These are phyloP conservation scores for Coemansia sp. DNA, from an alignment of 192 early-diverging fungal genomes.

Conservation along the genomic window DNA sequence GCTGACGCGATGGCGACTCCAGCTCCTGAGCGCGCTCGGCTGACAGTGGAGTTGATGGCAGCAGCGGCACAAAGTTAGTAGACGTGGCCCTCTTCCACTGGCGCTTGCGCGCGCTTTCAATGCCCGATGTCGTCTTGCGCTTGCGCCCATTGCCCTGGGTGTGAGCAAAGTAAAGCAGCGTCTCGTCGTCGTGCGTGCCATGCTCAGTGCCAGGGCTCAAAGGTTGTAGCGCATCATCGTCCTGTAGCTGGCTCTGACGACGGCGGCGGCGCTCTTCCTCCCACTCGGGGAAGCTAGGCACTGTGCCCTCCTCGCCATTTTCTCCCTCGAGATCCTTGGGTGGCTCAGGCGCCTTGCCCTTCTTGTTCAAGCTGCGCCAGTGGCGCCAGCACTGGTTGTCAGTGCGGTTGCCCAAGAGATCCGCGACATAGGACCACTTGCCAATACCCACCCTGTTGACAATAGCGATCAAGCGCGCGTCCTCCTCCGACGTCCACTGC, in stretches of 20 bases:
- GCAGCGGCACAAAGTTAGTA: conserved; percentile 47
- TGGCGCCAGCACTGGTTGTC: conserved; percentile 59
- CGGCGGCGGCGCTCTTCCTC: conserved; percentile 41
- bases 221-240: background rate
- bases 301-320: conserved; percentile 48
- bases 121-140: conserved; percentile 52
- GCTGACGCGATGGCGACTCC: conserved; percentile 11
- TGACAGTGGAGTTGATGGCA: conserved; percentile 19
- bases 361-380: conserved; percentile 55
- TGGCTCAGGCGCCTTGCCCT: conserved; percentile 49
- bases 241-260: background rate
- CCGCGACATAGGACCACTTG: conserved; percentile 59
- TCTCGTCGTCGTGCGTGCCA: conserved; percentile 8
- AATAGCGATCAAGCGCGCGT: conserved; percentile 44
- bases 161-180: conserved; percentile 30
- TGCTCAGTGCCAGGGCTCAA: background rate
- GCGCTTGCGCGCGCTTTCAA: conserved; percentile 54
- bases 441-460: conserved; percentile 51
- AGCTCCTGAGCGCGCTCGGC: conserved; percentile 1
- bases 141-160: conserved; percentile 47
- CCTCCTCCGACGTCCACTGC: conserved; percentile 57
- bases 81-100: conserved; percentile 56
- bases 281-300: conserved; percentile 52
- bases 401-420: conserved; percentile 51
- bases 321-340: conserved; percentile 31